These are phyloP conservation scores for Tolypocladium endophyticum DNA, from an alignment of 2,329 filamentous ascomycete species.

Conservation along the genomic window DNA sequence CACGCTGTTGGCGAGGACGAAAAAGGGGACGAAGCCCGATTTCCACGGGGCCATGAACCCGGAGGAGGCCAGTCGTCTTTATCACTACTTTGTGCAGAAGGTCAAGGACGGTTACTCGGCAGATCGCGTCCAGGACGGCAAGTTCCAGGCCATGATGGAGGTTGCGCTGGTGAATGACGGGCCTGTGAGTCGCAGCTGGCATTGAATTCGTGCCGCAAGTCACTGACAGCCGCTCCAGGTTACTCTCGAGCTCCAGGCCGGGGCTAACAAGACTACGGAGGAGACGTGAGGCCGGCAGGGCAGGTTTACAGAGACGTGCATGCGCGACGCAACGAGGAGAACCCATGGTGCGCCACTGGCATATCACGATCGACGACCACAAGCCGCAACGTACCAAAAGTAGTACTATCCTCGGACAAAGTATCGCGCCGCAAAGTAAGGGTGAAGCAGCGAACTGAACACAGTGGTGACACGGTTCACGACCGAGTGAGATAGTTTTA, in stretches of 20 bases:
- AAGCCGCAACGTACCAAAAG: background rate
- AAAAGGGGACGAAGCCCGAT: constrained; percentile 90
- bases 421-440: background rate
- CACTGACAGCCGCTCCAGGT: constrained; percentile 6
- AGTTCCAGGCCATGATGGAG: constrained; percentile 99
- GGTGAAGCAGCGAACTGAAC: no score
- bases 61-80: constrained; percentile 69
- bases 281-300: background rate
- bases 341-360: background rate
- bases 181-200: constrained; percentile 35
- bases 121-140: constrained; percentile 82
- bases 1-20: constrained; percentile 84
- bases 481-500: background rate
- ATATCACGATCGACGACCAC: background rate
- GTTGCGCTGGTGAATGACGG: constrained; percentile 85
- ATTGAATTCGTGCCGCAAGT: background rate
- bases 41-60: constrained; percentile 81
- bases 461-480: background rate
- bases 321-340: background rate
- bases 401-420: background rate
- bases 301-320: background rate
- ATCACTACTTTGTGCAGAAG: constrained; percentile 71
- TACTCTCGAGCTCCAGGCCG: constrained; percentile 11
- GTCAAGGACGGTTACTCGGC: constrained; percentile 61
- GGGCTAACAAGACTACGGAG: constrained; percentile 1